Evolutionary conservation across 345 rosid genomes (phyloP).

Genomic region (Clarkia xantiana): DNA sequence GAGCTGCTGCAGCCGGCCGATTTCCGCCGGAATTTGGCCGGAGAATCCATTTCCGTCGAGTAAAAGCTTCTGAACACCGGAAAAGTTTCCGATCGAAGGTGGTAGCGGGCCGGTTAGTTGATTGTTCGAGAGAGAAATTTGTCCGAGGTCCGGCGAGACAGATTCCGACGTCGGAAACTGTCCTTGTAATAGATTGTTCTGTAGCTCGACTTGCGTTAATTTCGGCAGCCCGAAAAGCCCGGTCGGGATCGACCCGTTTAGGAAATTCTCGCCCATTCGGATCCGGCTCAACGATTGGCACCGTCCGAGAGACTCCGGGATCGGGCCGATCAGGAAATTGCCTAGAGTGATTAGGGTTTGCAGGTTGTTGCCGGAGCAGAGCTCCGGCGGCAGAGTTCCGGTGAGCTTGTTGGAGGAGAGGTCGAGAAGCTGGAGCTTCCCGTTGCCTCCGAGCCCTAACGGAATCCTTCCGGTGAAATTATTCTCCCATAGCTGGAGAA

Average conservation of each 20-base stretch:
- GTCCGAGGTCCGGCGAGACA: conserved; percentile 22
- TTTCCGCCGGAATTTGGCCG: conserved; percentile 29
- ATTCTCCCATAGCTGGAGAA: conserved; percentile 40
- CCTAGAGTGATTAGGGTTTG: conserved; percentile 25
- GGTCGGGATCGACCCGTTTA: conserved; percentile 33
- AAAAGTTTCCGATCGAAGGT: conserved; percentile 27
- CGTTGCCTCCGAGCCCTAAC: conserved; percentile 22
- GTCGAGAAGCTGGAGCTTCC: conserved; percentile 24
- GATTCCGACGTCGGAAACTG: conserved; percentile 23
- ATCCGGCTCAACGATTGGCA: conserved; percentile 29
- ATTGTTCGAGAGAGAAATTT: conserved; percentile 35
- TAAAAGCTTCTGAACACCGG: conserved; percentile 38
- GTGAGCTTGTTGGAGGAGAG: conserved; percentile 35
- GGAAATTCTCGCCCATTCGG: conserved; percentile 37
- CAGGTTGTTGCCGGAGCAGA: conserved; percentile 28
- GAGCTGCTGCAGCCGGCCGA: conserved; percentile 35
- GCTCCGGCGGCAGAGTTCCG: conserved; percentile 25
- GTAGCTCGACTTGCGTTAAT: conserved; percentile 36
- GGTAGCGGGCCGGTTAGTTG: conserved; percentile 28
- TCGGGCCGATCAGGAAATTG: conserved; percentile 35
- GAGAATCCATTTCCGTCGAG: conserved; percentile 37
- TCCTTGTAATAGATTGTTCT: conserved; percentile 26
- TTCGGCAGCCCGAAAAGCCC: conserved; percentile 32
- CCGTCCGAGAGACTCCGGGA: conserved; percentile 27
- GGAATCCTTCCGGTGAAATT: conserved; percentile 37